A percentile compares a stretch with the other conserved stretches of the same genome.
phyloP scores from a whole-genome alignment of 2,329 filamentous ascomycete species.

The Clonostachys sp. region DNA sequence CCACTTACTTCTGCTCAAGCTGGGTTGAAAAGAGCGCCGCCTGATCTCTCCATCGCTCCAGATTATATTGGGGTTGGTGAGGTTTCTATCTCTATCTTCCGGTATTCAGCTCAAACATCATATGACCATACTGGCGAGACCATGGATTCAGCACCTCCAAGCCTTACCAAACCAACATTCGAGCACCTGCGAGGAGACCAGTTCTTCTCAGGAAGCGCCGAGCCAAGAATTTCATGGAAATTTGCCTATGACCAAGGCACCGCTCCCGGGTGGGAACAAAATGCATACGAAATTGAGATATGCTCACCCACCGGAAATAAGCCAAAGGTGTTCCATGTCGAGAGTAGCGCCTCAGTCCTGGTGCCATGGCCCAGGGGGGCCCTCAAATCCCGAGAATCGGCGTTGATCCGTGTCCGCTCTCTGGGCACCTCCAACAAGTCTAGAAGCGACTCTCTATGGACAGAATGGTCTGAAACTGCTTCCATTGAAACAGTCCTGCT shows the following conservation, averaged over 20 bases:
- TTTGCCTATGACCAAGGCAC: conserved; percentile 1
- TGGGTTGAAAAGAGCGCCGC: too few species aligned
- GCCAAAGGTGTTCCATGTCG: conserved; percentile 1
- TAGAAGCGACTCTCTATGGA: conserved; percentile 1
- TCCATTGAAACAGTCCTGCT: too few species aligned
- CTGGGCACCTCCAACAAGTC: background rate
- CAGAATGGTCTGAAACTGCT: background rate
- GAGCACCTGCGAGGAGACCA: too few species aligned
- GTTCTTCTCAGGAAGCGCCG: too few species aligned
- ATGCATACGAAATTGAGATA: conserved; percentile 9
- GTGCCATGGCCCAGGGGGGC: conserved; percentile 9
- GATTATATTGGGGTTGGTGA: too few species aligned
- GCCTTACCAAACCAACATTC: too few species aligned
- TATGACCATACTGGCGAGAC: too few species aligned
- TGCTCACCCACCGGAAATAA: background rate
- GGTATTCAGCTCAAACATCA: too few species aligned
- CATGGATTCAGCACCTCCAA: too few species aligned
- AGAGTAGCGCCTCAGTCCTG: conserved; percentile 3
- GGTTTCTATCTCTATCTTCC: too few species aligned
- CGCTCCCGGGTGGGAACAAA: conserved; percentile 6
- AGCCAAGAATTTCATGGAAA: conserved; percentile 10
- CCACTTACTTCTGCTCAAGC: too few species aligned
- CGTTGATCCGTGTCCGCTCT: conserved; percentile 15
- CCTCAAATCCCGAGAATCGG: conserved; percentile 16
- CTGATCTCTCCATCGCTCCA: too few species aligned